Evolutionary conservation across 2,329 filamentous ascomycete genomes (phyloP).

Genomic region (Fusarium sp.): DNA sequence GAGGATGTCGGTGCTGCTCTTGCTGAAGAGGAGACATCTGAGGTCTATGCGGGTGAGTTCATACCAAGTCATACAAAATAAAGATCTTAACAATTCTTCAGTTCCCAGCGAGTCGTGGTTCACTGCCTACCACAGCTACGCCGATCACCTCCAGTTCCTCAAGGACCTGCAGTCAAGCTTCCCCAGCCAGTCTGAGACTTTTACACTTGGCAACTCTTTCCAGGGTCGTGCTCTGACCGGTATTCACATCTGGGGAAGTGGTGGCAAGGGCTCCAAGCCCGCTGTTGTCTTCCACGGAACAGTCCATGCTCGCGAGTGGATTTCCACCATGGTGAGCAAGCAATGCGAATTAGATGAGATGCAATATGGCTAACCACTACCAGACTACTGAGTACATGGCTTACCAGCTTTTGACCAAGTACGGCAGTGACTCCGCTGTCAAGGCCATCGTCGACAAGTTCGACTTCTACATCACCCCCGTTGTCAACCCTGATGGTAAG

Average conservation of each 20-base stretch:
- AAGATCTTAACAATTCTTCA: neutral
- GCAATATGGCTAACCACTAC: rapidly evolving
- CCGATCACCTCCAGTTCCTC: conserved; percentile 31
- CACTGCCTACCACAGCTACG: conserved; percentile 36
- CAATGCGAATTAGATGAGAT: rapidly evolving
- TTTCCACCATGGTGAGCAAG: conserved; percentile 25
- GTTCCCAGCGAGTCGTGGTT: conserved; percentile 37
- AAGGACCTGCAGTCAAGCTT: conserved; percentile 33
- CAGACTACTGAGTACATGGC: conserved; percentile 36
- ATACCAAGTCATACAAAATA: neutral
- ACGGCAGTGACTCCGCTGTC: conserved; percentile 28
- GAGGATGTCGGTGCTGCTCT: conserved; percentile 37
- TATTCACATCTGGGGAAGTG: conserved; percentile 40
- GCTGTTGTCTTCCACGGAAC: conserved; percentile 36
- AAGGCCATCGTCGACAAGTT: conserved; percentile 67
- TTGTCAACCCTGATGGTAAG: conserved; percentile 72
- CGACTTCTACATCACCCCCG: conserved; percentile 75
- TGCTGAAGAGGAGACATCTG: conserved; percentile 24
- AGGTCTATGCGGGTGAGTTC: conserved; percentile 26
- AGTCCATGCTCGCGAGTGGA: conserved; percentile 39
- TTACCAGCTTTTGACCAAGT: conserved; percentile 39
- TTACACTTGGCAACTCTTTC: conserved; percentile 30
- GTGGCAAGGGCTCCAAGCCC: conserved; percentile 39
- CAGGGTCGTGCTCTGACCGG: conserved; percentile 32
- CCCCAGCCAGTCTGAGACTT: conserved; percentile 28